Conservation (phyloP, 495 filamentous ascomycete genomes). For the Trichoderma gamsii region DNA sequence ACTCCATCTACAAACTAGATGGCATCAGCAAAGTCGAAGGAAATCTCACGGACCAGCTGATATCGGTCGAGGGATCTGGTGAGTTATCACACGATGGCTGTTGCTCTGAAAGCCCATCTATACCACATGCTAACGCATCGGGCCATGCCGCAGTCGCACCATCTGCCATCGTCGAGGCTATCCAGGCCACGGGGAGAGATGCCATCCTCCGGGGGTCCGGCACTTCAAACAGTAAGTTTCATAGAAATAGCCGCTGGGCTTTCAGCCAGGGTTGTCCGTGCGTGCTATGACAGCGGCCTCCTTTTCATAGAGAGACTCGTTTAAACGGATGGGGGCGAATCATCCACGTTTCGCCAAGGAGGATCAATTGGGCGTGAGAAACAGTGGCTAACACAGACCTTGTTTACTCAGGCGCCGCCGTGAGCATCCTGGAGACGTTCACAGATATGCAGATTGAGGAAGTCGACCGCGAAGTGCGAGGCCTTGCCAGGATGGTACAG, state of each 20-base stretch:
- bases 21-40: conserved; percentile 66
- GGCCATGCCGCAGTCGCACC: conserved; percentile 54
- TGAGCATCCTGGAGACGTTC: conserved; percentile 95
- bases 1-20: conserved; percentile 62
- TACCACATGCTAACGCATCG: conserved; percentile 6
- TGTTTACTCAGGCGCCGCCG: conserved; percentile 63
- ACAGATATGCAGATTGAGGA: conserved; percentile 33
- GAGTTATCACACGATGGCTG: conserved; percentile 21
- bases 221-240: conserved; percentile 65
- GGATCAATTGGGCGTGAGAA: not conserved
- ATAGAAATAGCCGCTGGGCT: not conserved
- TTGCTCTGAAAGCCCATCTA: not conserved
- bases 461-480: conserved; percentile 51
- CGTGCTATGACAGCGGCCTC: not conserved
- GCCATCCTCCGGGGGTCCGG: conserved; percentile 91
- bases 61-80: conserved; percentile 64
- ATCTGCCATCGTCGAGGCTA: conserved; percentile 79
- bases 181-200: conserved; percentile 84
- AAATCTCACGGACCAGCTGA: conserved; percentile 59
- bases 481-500: conserved; percentile 75
- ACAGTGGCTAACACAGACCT: conserved; percentile 7
- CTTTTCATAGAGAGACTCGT: not conserved
- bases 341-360: not conserved
- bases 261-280: not conserved
- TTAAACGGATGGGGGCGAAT: not conserved